Evolutionary conservation across 2,329 filamentous ascomycete species (phyloP), one percentile per base, ranked within the genome.

Genomic region (Purpureocillium takamizusanense): DNA sequence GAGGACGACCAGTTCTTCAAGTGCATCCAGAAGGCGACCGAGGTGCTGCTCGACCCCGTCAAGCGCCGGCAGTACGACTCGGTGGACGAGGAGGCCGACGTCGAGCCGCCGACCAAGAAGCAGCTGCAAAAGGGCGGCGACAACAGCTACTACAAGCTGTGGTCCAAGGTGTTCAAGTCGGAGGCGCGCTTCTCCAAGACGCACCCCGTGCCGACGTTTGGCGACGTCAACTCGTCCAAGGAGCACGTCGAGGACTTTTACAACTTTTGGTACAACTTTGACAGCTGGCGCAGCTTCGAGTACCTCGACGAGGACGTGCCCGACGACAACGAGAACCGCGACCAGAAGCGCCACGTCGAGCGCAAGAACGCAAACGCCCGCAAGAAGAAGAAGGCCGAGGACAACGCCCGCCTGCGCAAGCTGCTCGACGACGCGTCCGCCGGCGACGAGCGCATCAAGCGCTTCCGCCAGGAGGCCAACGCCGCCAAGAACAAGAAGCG

Each of bases 241-340:
- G 86, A 94, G 57, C 82, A 95, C 8, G 92, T 98, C 34, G 89
- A 97, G 59, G 71, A 73, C 38, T 98, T 98, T 66, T 98, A 98
- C 78, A 95, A 98, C 76, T 98, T 97, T 74, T 98, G 86, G 83
- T 98, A 97, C 75, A 94, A 90, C 75, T 94, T 98, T 55, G 92
- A 98, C 74, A 92, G 84, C 63, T 98, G 92, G 92, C 77, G 92
- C 45, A 81, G 85, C 3, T 98, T 98, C 56, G 92, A 98, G 69
- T 98, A 98, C 66, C 84, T 94, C 42, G 92, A 98, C 58, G 92
- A 98, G 72, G 92, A 98, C 59, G 90, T 98, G 23, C 92, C 92
- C 31, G 92, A 98, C 57, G 92, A 98, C 72, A 95, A 92, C 63
- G 92, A 97, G 71, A 95, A 89, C 72, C 89, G 92, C 62, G 90